Evolutionary conservation across 768 basidiomycete genomes (phyloP).

Genomic region (Suillus clintonianus): DNA sequence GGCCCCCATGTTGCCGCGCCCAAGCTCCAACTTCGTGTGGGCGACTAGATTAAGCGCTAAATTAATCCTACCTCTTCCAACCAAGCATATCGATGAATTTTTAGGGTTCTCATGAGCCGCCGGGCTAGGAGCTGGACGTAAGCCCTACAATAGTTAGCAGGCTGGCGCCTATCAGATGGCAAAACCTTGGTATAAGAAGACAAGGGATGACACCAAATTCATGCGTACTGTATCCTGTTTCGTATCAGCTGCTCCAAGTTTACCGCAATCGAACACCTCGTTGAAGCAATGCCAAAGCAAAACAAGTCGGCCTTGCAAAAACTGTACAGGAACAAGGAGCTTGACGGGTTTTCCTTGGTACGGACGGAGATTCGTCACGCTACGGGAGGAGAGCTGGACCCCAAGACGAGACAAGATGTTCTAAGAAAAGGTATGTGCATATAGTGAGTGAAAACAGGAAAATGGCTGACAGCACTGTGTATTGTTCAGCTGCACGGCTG

Average conservation of each 20-base stretch:
- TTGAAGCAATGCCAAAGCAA: conserved; percentile 6
- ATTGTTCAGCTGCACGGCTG: background rate
- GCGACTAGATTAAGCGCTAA: background rate
- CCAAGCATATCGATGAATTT: background rate
- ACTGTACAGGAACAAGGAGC: conserved; percentile 26
- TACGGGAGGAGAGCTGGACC: background rate
- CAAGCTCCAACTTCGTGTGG: background rate
- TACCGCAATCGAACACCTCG: background rate
- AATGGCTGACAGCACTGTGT: background rate
- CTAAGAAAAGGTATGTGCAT: background rate
- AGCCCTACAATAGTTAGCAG: background rate
- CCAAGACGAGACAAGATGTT: conserved; percentile 1
- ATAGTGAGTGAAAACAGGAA: background rate
- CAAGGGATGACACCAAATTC: background rate
- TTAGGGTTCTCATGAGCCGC: background rate
- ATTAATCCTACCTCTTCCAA: background rate
- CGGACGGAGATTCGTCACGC: conserved; percentile 7
- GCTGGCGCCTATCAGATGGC: background rate
- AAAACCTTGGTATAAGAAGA: background rate
- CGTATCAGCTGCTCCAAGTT: background rate
- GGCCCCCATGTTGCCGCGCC: too few species aligned
- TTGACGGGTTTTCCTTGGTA: conserved; percentile 17
- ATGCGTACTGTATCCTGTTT: background rate
- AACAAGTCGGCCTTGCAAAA: conserved; percentile 16
- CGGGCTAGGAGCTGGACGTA: background rate